These are phyloP conservation scores for Candida dajiaensis DNA, from an alignment of 805 yeast genomes.

Conservation along the genomic window DNA sequence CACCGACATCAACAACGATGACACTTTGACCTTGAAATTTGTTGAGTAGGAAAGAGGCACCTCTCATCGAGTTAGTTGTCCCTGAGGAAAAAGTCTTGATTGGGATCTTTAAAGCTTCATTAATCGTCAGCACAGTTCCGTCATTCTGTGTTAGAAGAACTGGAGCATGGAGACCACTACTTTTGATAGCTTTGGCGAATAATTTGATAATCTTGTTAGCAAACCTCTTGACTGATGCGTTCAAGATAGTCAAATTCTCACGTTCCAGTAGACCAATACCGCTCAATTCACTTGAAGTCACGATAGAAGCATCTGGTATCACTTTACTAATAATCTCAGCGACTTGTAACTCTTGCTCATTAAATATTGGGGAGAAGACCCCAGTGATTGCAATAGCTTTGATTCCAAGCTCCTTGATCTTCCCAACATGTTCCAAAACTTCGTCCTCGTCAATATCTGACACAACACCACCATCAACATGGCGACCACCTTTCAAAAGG, in stretches of 20 bases:
- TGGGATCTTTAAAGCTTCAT: slow-evolving; percentile 35
- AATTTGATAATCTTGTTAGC: slow-evolving; percentile 36
- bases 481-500: slow-evolving; percentile 35
- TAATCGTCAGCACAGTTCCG: slow-evolving; percentile 38
- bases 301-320: slow-evolving; percentile 30
- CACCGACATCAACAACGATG: slow-evolving; percentile 44
- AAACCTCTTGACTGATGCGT: slow-evolving; percentile 38
- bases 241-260: slow-evolving; percentile 42
- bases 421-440: slow-evolving; percentile 24
- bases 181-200: slow-evolving; percentile 32
- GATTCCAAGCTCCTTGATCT: slow-evolving; percentile 29
- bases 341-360: slow-evolving; percentile 32
- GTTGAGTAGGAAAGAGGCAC: slow-evolving; percentile 34
- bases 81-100: slow-evolving; percentile 44
- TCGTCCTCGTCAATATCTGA: slow-evolving; percentile 27
- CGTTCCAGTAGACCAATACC: slow-evolving; percentile 41
- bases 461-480: slow-evolving; percentile 37
- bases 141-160: slow-evolving; percentile 42
- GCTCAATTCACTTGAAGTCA: slow-evolving; percentile 35
- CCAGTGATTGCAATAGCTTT: slow-evolving; percentile 36
- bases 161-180: slow-evolving; percentile 33
- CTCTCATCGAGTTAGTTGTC: slow-evolving; percentile 43
- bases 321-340: slow-evolving; percentile 28
- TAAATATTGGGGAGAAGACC: slow-evolving; percentile 34
- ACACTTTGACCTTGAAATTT: slow-evolving; percentile 23